These are phyloP conservation scores for Epithele typhae DNA, from an alignment of 768 basidiomycete species.

Conservation along the genomic window DNA sequence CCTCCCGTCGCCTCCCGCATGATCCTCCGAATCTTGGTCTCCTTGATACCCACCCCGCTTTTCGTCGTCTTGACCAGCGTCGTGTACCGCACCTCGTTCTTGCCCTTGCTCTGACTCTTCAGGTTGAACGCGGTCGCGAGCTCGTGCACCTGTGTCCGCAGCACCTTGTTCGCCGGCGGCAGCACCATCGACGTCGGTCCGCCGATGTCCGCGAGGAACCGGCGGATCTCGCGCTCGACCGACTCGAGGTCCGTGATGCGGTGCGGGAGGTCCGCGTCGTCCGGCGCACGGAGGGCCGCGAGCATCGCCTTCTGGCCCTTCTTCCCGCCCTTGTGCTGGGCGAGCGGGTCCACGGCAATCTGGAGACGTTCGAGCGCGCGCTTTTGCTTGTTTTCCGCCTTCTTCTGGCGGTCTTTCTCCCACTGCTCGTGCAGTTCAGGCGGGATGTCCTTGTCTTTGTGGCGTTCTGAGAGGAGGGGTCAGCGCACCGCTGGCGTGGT, in stretches of 20 bases:
- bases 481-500: too few relatives aligned
- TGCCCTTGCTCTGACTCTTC: conserved; percentile 73
- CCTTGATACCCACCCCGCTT: conserved; percentile 52
- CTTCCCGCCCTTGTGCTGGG: conserved; percentile 59
- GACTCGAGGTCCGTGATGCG: conserved; percentile 60
- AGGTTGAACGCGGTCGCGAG: conserved; percentile 75
- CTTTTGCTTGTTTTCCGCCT: conserved; percentile 67
- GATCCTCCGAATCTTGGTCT: conserved; percentile 53
- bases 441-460: conserved; percentile 51
- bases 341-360: conserved; percentile 58
- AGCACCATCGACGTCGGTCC: conserved; percentile 54
- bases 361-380: conserved; percentile 55
- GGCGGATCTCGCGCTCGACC: conserved; percentile 66
- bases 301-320: conserved; percentile 68
- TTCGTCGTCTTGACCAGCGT: conserved; percentile 65
- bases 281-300: conserved; percentile 48
- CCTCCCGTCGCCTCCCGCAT: conserved; percentile 29
- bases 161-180: conserved; percentile 74
- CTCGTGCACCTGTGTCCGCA: conserved; percentile 72
- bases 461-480: too few relatives aligned
- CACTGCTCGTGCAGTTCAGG: conserved; percentile 62
- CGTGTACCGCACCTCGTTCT: conserved; percentile 67
- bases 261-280: conserved; percentile 37
- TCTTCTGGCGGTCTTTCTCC: conserved; percentile 79
- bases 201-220: conserved; percentile 58